Evolutionary conservation across 2,329 filamentous ascomycete genomes (phyloP).

Genomic region (Penicillium vulpinum): DNA sequence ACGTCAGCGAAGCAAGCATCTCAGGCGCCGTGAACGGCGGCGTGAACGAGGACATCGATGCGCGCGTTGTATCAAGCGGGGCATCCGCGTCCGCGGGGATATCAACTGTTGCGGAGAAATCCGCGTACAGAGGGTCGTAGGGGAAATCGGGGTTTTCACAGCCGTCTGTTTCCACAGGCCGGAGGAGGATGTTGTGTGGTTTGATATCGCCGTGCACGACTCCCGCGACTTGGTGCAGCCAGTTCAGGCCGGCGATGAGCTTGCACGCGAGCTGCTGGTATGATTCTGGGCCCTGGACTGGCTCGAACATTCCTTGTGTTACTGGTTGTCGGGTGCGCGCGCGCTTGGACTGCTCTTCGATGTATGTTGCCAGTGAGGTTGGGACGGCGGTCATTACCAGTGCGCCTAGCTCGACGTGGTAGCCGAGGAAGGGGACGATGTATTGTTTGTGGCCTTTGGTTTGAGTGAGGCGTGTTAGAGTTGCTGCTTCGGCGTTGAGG

Average conservation of each 20-base stretch:
- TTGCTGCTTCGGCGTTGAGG: constrained; percentile 45
- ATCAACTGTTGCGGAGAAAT: constrained; percentile 47
- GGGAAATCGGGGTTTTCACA: constrained; percentile 28
- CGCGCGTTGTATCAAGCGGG: constrained; percentile 15
- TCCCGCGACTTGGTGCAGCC: constrained; percentile 43
- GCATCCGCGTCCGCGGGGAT: constrained; percentile 11
- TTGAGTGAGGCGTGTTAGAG: constrained; percentile 41
- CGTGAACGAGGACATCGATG: constrained; percentile 43
- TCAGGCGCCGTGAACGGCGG: constrained; percentile 50
- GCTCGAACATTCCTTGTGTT: constrained; percentile 48
- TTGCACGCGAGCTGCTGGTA: constrained; percentile 45
- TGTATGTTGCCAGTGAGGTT: constrained; percentile 44
- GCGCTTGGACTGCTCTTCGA: constrained; percentile 36
- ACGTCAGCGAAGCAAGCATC: constrained; percentile 40
- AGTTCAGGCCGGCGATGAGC: constrained; percentile 44
- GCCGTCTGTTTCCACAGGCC: constrained; percentile 17
- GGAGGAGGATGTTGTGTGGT: constrained; percentile 47
- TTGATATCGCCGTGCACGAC: constrained; percentile 53
- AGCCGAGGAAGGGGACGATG: constrained; percentile 49
- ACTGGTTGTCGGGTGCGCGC: constrained; percentile 33
- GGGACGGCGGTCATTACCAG: constrained; percentile 50
- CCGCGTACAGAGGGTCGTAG: constrained; percentile 45
- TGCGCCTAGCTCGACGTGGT: constrained; percentile 38
- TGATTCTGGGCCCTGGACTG: constrained; percentile 41
- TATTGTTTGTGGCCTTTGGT: constrained; percentile 35